Conservation (phyloP, 2,329 filamentous ascomycete species). For the Microdochium paspali region DNA sequence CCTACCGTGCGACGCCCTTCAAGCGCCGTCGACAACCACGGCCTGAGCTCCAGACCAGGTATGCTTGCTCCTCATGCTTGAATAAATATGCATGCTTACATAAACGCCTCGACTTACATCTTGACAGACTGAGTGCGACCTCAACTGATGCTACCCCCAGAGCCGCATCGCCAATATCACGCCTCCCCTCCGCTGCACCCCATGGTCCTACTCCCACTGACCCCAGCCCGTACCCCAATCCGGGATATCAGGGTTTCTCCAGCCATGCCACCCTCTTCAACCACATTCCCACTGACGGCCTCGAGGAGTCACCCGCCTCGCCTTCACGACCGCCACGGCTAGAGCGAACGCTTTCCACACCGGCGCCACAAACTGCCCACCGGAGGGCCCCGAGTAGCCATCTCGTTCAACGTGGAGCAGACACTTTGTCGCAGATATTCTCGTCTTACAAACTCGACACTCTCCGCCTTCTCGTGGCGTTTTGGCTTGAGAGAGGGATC, state of each 20-base stretch:
- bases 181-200: neutral
- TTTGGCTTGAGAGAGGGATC: neutral
- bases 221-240: slow-evolving; percentile 10
- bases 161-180: neutral
- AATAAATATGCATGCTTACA: no score
- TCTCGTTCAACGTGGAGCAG: neutral
- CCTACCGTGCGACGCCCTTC: slow-evolving; percentile 9
- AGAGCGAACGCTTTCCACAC: slow-evolving; percentile 2
- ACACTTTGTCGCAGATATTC: neutral
- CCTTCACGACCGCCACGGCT: neutral
- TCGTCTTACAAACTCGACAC: neutral
- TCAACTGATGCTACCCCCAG: no score
- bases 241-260: slow-evolving; percentile 11
- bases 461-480: neutral
- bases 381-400: neutral
- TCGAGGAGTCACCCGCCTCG: neutral
- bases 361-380: slow-evolving; percentile 1
- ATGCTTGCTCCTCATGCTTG: no score
- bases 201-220: no score
- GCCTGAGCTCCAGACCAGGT: neutral
- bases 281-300: slow-evolving; percentile 1
- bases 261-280: slow-evolving; percentile 9
- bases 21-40: slow-evolving; percentile 1
- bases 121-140: neutral
- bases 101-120: neutral